These are phyloP conservation scores for Naganishia kalamii DNA, from an alignment of 768 basidiomycete genomes.

Conservation along the genomic window DNA sequence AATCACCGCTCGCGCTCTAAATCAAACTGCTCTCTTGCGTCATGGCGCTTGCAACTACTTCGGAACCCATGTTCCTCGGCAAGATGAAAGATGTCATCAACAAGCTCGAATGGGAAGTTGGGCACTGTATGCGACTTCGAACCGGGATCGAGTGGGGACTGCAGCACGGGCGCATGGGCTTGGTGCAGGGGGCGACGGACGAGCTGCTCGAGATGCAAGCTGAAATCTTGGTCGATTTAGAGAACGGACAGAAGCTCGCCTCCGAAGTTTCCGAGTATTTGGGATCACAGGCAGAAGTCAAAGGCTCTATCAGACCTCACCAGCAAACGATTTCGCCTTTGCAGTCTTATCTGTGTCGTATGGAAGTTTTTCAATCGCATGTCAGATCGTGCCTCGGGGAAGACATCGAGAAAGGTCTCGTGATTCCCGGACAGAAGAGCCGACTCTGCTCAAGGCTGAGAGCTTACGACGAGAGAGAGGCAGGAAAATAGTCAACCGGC, in stretches of 20 bases:
- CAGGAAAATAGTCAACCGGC: not conserved
- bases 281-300: not conserved
- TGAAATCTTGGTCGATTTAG: conserved; percentile 6
- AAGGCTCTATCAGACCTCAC: too few relatives aligned
- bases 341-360: not conserved
- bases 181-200: conserved; percentile 1
- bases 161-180: not conserved
- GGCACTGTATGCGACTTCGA: not conserved
- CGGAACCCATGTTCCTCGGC: not conserved
- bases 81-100: not conserved
- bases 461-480: not conserved
- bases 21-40: too few relatives aligned
- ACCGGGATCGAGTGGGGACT: conserved; percentile 5
- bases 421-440: not conserved
- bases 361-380: conserved; percentile 6
- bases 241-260: not conserved
- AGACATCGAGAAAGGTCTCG: not conserved
- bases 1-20: too few relatives aligned
- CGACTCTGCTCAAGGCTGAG: not conserved
- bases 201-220: conserved; percentile 18
- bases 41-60: not conserved
- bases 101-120: conserved; percentile 10
- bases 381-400: not conserved
- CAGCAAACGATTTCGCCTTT: not conserved
- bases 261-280: not conserved